Evolutionary conservation across 768 basidiomycete genomes (phyloP).

Genomic region (Boletus insuetus): DNA sequence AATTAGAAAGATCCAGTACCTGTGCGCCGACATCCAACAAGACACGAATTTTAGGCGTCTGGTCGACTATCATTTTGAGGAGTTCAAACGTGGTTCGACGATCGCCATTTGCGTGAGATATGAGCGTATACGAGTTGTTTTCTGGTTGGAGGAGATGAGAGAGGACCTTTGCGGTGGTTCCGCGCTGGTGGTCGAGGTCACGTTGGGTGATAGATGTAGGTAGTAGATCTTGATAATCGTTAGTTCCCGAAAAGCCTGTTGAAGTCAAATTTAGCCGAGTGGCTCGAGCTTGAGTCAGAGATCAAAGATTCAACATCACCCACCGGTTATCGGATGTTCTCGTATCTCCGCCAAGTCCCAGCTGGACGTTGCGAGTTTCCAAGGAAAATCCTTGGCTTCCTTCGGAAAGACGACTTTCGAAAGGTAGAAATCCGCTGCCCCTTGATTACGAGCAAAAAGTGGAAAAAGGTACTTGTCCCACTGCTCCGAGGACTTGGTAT

Average conservation of each 20-base stretch:
- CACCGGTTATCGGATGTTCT: background rate
- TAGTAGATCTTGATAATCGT: slow-evolving; percentile 29
- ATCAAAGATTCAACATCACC: no score
- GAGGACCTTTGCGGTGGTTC: slow-evolving; percentile 43
- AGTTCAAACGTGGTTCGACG: background rate
- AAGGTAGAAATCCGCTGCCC: background rate
- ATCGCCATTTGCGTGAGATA: slow-evolving; percentile 8
- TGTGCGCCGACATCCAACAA: background rate
- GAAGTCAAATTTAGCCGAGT: background rate
- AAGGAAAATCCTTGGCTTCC: background rate
- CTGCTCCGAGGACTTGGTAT: no score
- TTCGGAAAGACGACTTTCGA: background rate
- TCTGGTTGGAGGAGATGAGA: slow-evolving; percentile 24
- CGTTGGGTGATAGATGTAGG: background rate
- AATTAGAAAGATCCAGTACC: background rate
- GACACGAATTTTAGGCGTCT: background rate
- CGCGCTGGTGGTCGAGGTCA: slow-evolving; percentile 1
- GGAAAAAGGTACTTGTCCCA: background rate
- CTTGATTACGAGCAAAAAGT: background rate
- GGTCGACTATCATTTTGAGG: background rate
- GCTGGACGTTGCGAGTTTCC: background rate
- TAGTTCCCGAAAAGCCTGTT: slow-evolving; percentile 52
- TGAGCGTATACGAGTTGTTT: slow-evolving; percentile 33
- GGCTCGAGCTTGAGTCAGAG: background rate
- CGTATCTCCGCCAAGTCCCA: background rate